phyloP scores from a whole-genome alignment of 2,329 filamentous ascomycete species.

The Chaetomium globosum region DNA sequence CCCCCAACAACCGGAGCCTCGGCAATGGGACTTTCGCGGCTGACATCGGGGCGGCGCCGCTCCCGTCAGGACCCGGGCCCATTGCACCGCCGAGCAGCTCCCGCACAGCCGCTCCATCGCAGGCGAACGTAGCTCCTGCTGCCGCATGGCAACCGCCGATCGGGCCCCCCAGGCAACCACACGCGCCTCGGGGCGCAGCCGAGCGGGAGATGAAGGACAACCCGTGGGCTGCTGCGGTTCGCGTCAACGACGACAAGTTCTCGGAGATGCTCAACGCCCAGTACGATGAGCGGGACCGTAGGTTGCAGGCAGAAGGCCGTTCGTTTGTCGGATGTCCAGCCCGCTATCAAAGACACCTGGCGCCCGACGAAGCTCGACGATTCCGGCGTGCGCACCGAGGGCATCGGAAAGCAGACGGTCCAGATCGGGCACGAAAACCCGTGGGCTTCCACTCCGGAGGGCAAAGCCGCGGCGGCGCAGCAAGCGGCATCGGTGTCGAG shows the following conservation, averaged over 20 bases:
- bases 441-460: constrained; percentile 30
- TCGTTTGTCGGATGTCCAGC: constrained; percentile 50
- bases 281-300: constrained; percentile 48
- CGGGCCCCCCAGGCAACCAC: constrained; percentile 38
- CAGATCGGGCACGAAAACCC: constrained; percentile 38
- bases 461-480: constrained; percentile 28
- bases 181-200: not conserved
- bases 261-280: constrained; percentile 46
- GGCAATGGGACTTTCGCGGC: constrained; percentile 77
- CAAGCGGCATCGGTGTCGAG: constrained; percentile 21
- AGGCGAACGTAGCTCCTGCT: constrained; percentile 17
- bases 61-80: constrained; percentile 48
- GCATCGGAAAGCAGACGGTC: constrained; percentile 38
- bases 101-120: constrained; percentile 13
- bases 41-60: constrained; percentile 53
- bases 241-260: constrained; percentile 50
- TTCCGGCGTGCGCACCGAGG: constrained; percentile 43
- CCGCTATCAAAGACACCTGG: constrained; percentile 59
- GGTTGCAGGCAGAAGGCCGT: constrained; percentile 50
- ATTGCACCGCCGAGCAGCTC: constrained; percentile 44
- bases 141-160: constrained; percentile 40
- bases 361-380: constrained; percentile 47
- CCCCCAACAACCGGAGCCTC: constrained; percentile 70
- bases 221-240: constrained; percentile 36
- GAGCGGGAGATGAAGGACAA: constrained; percentile 31